These are phyloP conservation scores for Xerocomellus intermedius DNA, from an alignment of 768 basidiomycete genomes.

Conservation along the genomic window DNA sequence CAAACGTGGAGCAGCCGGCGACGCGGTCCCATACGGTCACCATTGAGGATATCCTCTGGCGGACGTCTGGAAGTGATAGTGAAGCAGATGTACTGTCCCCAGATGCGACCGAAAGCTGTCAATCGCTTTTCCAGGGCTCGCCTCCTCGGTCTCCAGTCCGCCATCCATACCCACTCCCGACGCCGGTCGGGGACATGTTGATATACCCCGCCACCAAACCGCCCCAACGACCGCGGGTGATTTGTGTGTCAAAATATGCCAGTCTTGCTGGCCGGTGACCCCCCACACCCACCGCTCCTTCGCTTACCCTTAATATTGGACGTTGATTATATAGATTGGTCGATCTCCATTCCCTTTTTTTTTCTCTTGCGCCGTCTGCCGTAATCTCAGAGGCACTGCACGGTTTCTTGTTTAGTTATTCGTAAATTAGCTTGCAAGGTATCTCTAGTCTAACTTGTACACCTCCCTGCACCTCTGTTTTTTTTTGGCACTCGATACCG, in stretches of 20 bases:
- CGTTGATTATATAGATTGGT: not conserved
- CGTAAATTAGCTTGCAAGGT: slow-evolving; percentile 18
- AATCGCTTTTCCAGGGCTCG: slow-evolving; percentile 10
- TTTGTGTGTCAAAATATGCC: slow-evolving; percentile 29
- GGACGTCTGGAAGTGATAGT: slow-evolving; percentile 24
- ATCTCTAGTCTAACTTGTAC: not conserved
- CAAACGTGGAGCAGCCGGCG: slow-evolving; percentile 27
- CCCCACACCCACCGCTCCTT: not conserved
- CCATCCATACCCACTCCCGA: slow-evolving; percentile 51
- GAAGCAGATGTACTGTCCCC: slow-evolving; percentile 19
- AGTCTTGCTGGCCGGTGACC: slow-evolving; percentile 32
- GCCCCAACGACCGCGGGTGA: slow-evolving; percentile 5
- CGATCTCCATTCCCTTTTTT: slow-evolving; percentile 1
- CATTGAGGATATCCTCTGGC: slow-evolving; percentile 25
- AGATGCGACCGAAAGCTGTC: slow-evolving; percentile 20
- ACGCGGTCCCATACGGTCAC: slow-evolving; percentile 29
- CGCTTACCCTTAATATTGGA: not conserved
- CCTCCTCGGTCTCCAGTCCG: slow-evolving; percentile 13
- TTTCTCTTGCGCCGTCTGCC: not conserved
- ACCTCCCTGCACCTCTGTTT: no score
- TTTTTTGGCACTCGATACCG: not conserved
- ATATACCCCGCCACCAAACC: slow-evolving; percentile 17
- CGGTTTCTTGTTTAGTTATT: slow-evolving; percentile 24
- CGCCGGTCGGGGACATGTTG: slow-evolving; percentile 54
- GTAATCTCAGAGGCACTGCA: not conserved